Evolutionary conservation across 345 rosid species (phyloP).

Genomic region (Garcia nutans): DNA sequence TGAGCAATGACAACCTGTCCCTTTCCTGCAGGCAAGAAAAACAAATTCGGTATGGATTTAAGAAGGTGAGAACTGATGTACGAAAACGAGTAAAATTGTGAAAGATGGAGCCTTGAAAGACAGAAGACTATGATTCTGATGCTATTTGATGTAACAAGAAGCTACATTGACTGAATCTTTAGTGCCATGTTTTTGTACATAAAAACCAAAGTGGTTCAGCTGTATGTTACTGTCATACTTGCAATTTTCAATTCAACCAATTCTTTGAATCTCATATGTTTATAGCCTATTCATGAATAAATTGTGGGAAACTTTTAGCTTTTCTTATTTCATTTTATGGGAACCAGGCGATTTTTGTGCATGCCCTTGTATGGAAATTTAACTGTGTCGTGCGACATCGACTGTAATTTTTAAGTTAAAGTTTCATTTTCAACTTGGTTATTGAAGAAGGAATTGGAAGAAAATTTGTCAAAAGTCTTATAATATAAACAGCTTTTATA

Average conservation of each 20-base stretch:
- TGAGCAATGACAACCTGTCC: background rate
- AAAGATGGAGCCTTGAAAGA: slow-evolving; percentile 25
- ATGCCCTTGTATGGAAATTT: background rate
- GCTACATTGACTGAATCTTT: slow-evolving; percentile 18
- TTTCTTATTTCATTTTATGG: background rate
- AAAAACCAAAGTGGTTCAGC: background rate
- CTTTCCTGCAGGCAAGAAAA: slow-evolving; percentile 35
- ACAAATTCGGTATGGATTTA: slow-evolving; percentile 25
- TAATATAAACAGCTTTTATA: background rate
- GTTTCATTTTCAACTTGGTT: slow-evolving; percentile 3
- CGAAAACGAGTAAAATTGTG: slow-evolving; percentile 20
- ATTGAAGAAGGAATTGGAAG: background rate
- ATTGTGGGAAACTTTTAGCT: no score
- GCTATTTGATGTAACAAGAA: slow-evolving; percentile 24
- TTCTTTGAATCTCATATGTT: slow-evolving; percentile 5
- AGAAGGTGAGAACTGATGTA: slow-evolving; percentile 32
- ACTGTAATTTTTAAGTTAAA: background rate
- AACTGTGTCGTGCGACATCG: background rate
- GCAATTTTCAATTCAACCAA: slow-evolving; percentile 17
- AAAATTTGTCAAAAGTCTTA: background rate
- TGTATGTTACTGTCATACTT: background rate
- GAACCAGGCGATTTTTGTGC: background rate
- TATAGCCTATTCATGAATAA: background rate
- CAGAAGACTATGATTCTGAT: slow-evolving; percentile 31
- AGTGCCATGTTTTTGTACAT: slow-evolving; percentile 11